Evolutionary conservation across 805 yeast species (phyloP).

Genomic region (Blastobotrys americana): DNA sequence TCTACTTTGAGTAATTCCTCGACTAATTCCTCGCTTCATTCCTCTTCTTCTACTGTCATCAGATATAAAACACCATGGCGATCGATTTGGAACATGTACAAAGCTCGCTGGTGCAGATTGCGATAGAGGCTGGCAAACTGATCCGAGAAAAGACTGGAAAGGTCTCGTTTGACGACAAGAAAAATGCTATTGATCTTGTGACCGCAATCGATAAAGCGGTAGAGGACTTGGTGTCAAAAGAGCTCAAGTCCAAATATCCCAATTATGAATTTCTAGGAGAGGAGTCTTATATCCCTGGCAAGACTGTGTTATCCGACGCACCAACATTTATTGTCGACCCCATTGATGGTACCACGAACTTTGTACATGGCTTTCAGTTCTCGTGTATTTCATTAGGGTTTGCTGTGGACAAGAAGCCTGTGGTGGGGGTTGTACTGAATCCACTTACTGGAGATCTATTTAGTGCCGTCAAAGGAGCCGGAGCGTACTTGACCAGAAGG

Average conservation of each 20-base stretch:
- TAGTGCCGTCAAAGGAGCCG: slow-evolving; percentile 49
- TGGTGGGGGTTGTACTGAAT: slow-evolving; percentile 60
- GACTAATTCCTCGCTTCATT: too few species aligned
- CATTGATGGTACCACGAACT: slow-evolving; percentile 60
- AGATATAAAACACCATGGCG: too few species aligned
- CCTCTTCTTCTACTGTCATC: too few species aligned
- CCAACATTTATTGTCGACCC: slow-evolving; percentile 64
- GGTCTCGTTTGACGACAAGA: slow-evolving; percentile 45
- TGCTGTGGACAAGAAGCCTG: slow-evolving; percentile 41
- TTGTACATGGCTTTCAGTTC: slow-evolving; percentile 55
- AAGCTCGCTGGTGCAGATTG: slow-evolving; percentile 35
- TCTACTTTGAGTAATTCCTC: too few species aligned
- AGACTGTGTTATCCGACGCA: slow-evolving; percentile 38
- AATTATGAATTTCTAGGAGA: slow-evolving; percentile 52
- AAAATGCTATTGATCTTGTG: slow-evolving; percentile 54
- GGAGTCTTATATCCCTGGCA: slow-evolving; percentile 48
- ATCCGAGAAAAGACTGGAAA: slow-evolving; percentile 45
- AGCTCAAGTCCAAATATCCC: slow-evolving; percentile 37
- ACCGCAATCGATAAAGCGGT: slow-evolving; percentile 54
- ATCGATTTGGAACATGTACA: slow-evolving; percentile 31
- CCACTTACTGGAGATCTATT: slow-evolving; percentile 49
- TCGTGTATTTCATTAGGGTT: slow-evolving; percentile 58
- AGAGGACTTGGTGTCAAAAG: slow-evolving; percentile 37
- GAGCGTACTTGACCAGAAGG: slow-evolving; percentile 45
- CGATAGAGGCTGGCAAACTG: slow-evolving; percentile 43